Base-by-base conservation (phyloP, 164 flowering plant species). In the Cinnamomum chago region DNA sequence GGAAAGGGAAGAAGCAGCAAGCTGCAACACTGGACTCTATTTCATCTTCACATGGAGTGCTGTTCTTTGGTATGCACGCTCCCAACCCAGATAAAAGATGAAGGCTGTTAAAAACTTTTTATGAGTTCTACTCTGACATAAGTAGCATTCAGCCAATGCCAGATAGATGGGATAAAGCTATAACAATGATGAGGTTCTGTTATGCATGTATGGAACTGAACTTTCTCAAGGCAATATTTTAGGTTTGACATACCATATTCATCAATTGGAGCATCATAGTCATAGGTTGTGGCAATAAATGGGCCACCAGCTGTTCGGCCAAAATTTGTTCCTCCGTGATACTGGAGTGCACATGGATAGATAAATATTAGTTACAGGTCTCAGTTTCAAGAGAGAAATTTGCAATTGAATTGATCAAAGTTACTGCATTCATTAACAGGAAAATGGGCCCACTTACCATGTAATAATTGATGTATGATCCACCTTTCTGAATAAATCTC, bases 261-360 rank as follows among this genome's bases (percentile, higher is more conserved):
- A 85, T 96, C 99, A 62, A 96, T 82, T 62, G 98, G 99, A 70
- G 99, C 98, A 86, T 96, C 99, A 84, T 96, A 96, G 73, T 96
- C 99, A 81, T 94, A 96, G 76, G 97, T 94, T 68, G 99, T 96
- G 50, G 99, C 89, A 70, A 96, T 96, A 76, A 96, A 96, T 23
- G 98, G 99, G 71, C 99, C 98, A 74, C 99, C 99, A 75, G 99
- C 94, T 24, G 99, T 96, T 79, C 98, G 82, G 18, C 97, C 99
- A 73, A 96, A 96, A 77, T 96, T 96, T 52, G 99, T 96, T 82
- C 99, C 99, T 14, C 99, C 99, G 77, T 96, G 99, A 75, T 94
- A 96, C 99, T 96, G 86, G 62, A 74, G 68, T 50, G 23, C 62
- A 82, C 27, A 70, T 27, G 65, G 78, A 58, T 23, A 51, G 47